A percentile compares a stretch with the other conserved stretches of the same genome.
phyloP scores from a whole-genome alignment of 2,329 filamentous ascomycete species.

The Ophiostoma sp. region DNA sequence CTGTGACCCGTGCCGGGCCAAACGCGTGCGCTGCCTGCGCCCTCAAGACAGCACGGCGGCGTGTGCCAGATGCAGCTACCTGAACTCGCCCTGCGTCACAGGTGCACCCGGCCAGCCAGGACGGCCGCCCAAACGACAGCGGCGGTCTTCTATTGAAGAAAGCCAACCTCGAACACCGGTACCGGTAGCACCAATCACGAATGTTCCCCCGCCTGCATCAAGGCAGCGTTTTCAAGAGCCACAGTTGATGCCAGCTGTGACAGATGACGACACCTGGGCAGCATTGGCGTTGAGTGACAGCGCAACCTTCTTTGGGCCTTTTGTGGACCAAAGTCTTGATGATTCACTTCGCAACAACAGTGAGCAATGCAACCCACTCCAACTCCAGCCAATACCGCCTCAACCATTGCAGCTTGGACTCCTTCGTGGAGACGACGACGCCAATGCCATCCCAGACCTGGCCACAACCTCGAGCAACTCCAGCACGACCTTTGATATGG shows the following conservation, averaged over 20 bases:
- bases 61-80: constrained; percentile 8
- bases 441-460: background rate
- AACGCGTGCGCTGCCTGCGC: constrained; percentile 11
- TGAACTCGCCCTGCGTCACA: background rate
- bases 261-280: background rate
- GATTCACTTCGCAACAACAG: background rate
- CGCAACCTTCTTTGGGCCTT: background rate
- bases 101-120: constrained; percentile 11
- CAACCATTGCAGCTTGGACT: background rate
- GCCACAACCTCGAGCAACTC: background rate
- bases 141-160: background rate
- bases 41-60: constrained; percentile 11
- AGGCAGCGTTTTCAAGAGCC: background rate
- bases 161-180: background rate
- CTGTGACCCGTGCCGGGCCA: constrained; percentile 16
- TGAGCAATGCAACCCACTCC: background rate
- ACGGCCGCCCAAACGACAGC: background rate
- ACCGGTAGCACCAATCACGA: background rate
- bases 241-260: background rate
- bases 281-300: background rate
- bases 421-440: background rate
- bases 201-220: background rate
- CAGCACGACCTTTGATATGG: background rate
- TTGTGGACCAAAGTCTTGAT: background rate
- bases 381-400: background rate